Conservation (phyloP, 495 filamentous ascomycete genomes). For the Entonaema liquescens region DNA sequence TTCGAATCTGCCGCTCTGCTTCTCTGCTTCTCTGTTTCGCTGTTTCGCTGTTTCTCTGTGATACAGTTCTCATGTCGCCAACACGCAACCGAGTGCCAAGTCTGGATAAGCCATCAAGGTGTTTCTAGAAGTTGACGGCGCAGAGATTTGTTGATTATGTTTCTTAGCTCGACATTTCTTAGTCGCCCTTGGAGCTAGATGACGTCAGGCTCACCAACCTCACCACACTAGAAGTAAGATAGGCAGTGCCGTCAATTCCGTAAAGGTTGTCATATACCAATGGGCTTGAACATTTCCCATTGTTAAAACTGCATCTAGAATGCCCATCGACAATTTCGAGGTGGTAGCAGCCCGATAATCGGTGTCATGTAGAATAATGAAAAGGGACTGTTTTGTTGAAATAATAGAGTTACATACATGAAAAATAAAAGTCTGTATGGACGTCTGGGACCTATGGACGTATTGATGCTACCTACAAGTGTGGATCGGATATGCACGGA, state of each 20-base stretch:
- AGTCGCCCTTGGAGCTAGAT: constrained; percentile 8
- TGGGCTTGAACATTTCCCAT: background rate
- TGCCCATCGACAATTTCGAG: background rate
- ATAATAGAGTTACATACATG: background rate
- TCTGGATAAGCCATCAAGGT: constrained; percentile 28
- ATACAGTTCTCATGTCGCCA: constrained; percentile 13
- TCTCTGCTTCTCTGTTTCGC: constrained; percentile 11
- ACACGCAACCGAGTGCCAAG: constrained; percentile 16
- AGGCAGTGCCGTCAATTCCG: constrained; percentile 15
- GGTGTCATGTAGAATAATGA: background rate
- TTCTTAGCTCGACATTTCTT: constrained; percentile 9
- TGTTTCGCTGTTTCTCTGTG: background rate
- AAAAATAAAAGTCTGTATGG: too few species aligned
- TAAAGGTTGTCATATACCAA: background rate
- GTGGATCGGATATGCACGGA: background rate
- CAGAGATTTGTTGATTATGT: background rate
- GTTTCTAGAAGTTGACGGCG: constrained; percentile 4
- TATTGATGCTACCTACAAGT: background rate
- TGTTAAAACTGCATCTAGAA: background rate
- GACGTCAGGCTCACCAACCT: constrained; percentile 30
- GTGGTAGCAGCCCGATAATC: background rate
- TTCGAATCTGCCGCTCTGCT: background rate
- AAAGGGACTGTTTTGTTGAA: background rate
- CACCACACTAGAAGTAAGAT: constrained; percentile 17
- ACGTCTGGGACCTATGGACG: too few species aligned